Conservation (phyloP, 768 basidiomycete species). For the Mycena galopus region DNA sequence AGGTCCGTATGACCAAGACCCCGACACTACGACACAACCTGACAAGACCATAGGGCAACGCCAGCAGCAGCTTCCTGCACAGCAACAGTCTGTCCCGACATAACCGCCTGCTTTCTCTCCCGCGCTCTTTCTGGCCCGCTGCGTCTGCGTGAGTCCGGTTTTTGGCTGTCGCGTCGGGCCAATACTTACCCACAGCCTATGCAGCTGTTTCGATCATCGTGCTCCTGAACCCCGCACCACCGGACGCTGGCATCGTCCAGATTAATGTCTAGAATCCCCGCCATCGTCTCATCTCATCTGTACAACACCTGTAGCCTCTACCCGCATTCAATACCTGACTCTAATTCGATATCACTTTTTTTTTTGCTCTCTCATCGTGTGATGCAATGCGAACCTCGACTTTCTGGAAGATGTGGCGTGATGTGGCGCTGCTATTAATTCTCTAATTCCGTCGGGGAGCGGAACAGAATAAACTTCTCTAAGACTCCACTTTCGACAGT, state of each 20-base stretch:
- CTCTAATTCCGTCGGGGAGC: background rate
- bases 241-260: slow-evolving; percentile 1
- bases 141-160: slow-evolving; percentile 10
- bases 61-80: slow-evolving; percentile 2
- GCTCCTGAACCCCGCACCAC: background rate
- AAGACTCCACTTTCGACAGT: background rate
- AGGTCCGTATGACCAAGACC: slow-evolving; percentile 6
- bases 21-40: background rate
- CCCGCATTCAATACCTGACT: slow-evolving; percentile 7
- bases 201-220: slow-evolving; percentile 2
- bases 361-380: background rate
- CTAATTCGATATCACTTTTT: slow-evolving; percentile 18
- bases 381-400: background rate
- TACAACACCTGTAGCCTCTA: slow-evolving; percentile 29
- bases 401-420: slow-evolving; percentile 14
- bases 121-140: background rate
- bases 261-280: background rate
- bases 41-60: background rate
- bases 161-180: background rate
- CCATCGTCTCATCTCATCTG: slow-evolving; percentile 5
- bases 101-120: background rate
- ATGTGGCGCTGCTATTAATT: background rate
- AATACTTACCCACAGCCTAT: background rate
- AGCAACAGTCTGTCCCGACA: slow-evolving; percentile 18
- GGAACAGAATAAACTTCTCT: background rate